Evolutionary conservation across 2,329 filamentous ascomycete genomes (phyloP).

Genomic region (Lasiodiplodia citricola): DNA sequence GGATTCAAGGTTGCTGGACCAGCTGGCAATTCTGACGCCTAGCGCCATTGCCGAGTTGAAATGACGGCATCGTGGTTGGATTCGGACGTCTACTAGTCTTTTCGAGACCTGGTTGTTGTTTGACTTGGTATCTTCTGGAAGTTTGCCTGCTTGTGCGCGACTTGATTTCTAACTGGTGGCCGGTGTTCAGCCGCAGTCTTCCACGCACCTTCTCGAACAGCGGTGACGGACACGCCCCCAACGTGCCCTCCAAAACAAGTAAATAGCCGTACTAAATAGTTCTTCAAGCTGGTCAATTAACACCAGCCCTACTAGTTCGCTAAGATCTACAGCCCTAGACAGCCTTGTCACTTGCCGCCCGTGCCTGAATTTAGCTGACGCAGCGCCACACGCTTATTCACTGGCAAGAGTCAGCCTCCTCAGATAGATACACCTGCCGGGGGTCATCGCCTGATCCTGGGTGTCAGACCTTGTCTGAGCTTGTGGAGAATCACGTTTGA

Average conservation of each 20-base stretch:
- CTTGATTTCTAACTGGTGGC: not conserved
- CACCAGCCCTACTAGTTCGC: slow-evolving; percentile 15
- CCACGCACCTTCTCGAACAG: not conserved
- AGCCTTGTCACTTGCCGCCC: slow-evolving; percentile 2
- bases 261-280: not conserved
- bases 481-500: slow-evolving; percentile 1
- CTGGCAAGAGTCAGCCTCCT: not conserved
- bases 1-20: not conserved
- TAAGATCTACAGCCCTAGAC: slow-evolving; percentile 20
- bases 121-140: too few relatives aligned
- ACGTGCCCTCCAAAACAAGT: not conserved
- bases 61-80: too few relatives aligned
- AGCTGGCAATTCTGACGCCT: not conserved
- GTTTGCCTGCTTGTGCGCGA: too few relatives aligned
- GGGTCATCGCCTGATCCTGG: not conserved
- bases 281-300: slow-evolving; percentile 10
- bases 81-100: too few relatives aligned
- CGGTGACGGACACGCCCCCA: not conserved
- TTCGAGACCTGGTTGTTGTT: too few relatives aligned
- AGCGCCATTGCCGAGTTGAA: not conserved
- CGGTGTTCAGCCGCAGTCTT: slow-evolving; percentile 9
- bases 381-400: slow-evolving; percentile 21
- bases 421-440: slow-evolving; percentile 6
- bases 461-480: slow-evolving; percentile 4
- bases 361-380: slow-evolving; percentile 20